Evolutionary conservation across 805 yeast species (phyloP), one percentile per base, ranked within the genome.

Genomic region (Torulaspora delbrueckii): DNA sequence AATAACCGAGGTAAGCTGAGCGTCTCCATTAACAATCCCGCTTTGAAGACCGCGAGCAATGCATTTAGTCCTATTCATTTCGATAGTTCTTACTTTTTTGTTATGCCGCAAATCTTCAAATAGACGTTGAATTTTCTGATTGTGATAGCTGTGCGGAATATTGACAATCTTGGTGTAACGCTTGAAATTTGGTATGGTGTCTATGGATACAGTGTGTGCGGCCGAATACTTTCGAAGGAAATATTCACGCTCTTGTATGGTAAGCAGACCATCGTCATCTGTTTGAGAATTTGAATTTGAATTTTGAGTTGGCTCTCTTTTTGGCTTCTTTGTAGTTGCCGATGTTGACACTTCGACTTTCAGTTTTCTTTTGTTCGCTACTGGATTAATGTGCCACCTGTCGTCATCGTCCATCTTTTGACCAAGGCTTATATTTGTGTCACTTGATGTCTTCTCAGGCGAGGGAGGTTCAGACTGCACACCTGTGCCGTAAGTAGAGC

Each of bases 41-140:
- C 45, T 52, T 13, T 42, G 44, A 5, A 59, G 26, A 4, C 56
- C 53, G 36, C 52, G 47, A 4, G 62, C 63, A 18, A 60, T 52
- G 42, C 65, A 58, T 38, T 57, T 54, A 2, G 47, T 52, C 28
- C 57, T 51, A 40, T 61, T 62, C 60, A 63, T 61, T 5, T 53
- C 59, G n/a, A 58, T 55, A 8, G 46, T 58, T 25, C 50, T 46
- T n/a, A 49, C 39, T 26, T 48, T 55, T 10, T 41, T 48, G 18
- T 52, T 43, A 1, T 37, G 34, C 5, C 44, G 40, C 36, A 58
- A 37, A 9, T 47, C 55, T 22, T 44, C 35, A 30, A 60, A 58
- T 3, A 55, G 28, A 1, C 34, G 28, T 4, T 55, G 28, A 10
- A 60, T 44, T 5, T 43, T 38, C 4, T 35, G 16, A 8, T 51